Evolutionary conservation across 257 asterid genomes (phyloP).

Genomic region (Orobanche coerulescens): DNA sequence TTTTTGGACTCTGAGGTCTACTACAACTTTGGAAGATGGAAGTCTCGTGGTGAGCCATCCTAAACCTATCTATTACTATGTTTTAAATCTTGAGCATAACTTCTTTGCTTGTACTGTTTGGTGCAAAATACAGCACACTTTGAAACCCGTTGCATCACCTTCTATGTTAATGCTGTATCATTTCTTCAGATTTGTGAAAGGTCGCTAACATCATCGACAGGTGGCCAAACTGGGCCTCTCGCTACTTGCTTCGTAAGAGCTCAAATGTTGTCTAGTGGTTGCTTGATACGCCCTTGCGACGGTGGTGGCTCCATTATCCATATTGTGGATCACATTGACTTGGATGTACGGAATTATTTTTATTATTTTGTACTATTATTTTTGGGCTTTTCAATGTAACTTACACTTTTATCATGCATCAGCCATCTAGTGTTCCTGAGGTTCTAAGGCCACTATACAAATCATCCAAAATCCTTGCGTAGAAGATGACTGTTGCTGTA

Average conservation of each 20-base stretch:
- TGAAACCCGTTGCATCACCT: not conserved
- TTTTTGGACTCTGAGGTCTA: slow-evolving; percentile 73
- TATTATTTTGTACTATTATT: not conserved
- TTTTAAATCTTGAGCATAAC: too few relatives aligned
- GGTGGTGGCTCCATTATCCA: too few relatives aligned
- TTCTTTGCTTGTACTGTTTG: not conserved
- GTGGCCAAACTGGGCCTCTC: slow-evolving; percentile 64
- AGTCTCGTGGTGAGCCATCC: slow-evolving; percentile 58
- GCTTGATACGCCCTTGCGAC: slow-evolving; percentile 61
- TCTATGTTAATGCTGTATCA: not conserved
- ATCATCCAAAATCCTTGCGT: slow-evolving; percentile 63
- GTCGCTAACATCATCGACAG: slow-evolving; percentile 50
- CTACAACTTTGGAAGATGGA: slow-evolving; percentile 74
- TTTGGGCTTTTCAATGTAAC: not conserved
- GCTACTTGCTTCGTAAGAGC: slow-evolving; percentile 56
- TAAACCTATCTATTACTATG: not conserved
- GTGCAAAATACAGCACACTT: too few relatives aligned
- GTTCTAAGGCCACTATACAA: slow-evolving; percentile 71
- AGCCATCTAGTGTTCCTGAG: slow-evolving; percentile 70
- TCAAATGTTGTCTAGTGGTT: slow-evolving; percentile 71
- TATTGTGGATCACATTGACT: slow-evolving; percentile 67
- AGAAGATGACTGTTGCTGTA: slow-evolving; percentile 75
- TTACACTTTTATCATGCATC: not conserved
- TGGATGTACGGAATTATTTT: slow-evolving; percentile 38
- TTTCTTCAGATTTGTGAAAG: slow-evolving; percentile 59